These are phyloP conservation scores for Naganishia antarctica DNA, from an alignment of 768 basidiomycete genomes.

Conservation along the genomic window DNA sequence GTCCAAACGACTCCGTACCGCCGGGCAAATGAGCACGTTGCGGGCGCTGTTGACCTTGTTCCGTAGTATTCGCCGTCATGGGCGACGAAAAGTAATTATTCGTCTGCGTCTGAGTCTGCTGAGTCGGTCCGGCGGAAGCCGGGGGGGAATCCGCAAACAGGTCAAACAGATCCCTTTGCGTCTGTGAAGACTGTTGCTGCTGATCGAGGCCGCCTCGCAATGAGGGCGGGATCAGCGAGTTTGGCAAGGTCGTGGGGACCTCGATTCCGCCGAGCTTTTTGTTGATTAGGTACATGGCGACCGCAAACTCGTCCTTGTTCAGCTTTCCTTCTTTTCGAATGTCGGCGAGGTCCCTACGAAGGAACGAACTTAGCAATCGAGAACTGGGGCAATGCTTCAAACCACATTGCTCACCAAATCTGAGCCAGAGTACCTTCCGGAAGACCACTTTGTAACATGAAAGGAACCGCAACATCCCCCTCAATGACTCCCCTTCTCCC, in stretches of 20 bases:
- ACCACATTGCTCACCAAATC: constrained; percentile 65
- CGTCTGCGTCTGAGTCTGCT: constrained; percentile 15
- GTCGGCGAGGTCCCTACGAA: constrained; percentile 81
- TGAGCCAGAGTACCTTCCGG: constrained; percentile 77
- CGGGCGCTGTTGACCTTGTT: not conserved
- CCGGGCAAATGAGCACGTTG: constrained; percentile 13
- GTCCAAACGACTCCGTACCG: constrained; percentile 11
- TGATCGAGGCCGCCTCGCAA: constrained; percentile 56
- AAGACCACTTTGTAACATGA: constrained; percentile 85
- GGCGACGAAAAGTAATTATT: constrained; percentile 23
- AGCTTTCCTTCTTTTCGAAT: constrained; percentile 79
- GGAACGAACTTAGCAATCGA: not conserved
- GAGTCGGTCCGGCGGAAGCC: not conserved
- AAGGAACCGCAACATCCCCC: constrained; percentile 89
- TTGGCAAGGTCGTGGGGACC: constrained; percentile 61
- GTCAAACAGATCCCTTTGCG: constrained; percentile 49
- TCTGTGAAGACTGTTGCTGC: constrained; percentile 44
- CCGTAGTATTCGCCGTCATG: constrained; percentile 5
- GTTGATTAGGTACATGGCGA: constrained; percentile 90
- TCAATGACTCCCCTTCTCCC: constrained; percentile 74
- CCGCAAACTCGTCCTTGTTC: constrained; percentile 86
- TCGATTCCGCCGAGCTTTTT: constrained; percentile 73
- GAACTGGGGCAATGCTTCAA: not conserved
- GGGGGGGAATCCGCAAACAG: constrained; percentile 36
- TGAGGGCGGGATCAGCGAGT: constrained; percentile 73